Evolutionary conservation across 164 flowering plant genomes (phyloP).

Genomic region (Dillenia turbinata): DNA sequence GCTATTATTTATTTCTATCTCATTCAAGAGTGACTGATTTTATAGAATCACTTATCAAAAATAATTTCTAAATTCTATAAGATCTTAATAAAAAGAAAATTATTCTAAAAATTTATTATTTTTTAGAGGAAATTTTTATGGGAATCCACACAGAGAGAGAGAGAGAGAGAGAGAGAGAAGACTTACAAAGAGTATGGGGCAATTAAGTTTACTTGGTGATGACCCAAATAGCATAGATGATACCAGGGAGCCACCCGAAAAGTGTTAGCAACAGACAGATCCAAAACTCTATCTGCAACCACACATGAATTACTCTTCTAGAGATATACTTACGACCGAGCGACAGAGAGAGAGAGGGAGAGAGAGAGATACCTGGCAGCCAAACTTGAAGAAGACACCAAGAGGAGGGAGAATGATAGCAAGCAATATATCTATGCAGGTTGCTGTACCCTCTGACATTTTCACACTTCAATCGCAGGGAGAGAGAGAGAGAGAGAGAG

Average conservation of each 20-base stretch:
- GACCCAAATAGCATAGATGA: slow-evolving; percentile 25
- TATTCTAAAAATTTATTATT: too few relatives aligned
- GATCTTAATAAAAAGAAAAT: too few relatives aligned
- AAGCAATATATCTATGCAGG: slow-evolving; percentile 21
- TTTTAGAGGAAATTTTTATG: too few relatives aligned
- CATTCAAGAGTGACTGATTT: too few relatives aligned
- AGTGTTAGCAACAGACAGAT: slow-evolving; percentile 26
- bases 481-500: too few relatives aligned
- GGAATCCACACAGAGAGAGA: too few relatives aligned
- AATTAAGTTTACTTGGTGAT: slow-evolving; percentile 20
- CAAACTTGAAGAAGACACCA: slow-evolving; percentile 30
- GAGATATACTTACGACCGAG: neutral
- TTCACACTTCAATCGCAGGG: too few relatives aligned
- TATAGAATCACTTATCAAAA: too few relatives aligned
- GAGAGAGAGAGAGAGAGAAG: too few relatives aligned
- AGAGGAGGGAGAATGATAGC: slow-evolving; percentile 32
- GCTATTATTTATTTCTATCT: too few relatives aligned
- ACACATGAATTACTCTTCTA: neutral
- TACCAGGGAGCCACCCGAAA: slow-evolving; percentile 28
- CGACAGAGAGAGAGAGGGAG: neutral
- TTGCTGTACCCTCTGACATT: slow-evolving; percentile 10
- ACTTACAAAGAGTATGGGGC: too few relatives aligned
- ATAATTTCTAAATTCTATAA: too few relatives aligned
- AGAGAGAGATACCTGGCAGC: slow-evolving; percentile 29
- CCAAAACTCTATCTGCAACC: slow-evolving; percentile 23